phyloP scores from a whole-genome alignment of 345 rosid species.

The Camelina laxa region DNA sequence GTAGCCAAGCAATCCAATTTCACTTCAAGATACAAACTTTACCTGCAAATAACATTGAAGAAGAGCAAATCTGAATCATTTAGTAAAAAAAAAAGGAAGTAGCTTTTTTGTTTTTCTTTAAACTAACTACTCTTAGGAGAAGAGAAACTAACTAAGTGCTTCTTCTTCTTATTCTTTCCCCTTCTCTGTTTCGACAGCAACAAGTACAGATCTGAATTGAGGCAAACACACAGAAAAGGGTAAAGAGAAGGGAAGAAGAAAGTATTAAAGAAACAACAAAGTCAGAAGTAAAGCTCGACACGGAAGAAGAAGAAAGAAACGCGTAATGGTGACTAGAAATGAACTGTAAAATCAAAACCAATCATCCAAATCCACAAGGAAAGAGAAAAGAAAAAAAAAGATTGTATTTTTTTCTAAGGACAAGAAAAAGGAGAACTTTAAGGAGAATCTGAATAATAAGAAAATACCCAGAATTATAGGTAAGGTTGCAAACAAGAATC shows the following conservation, averaged over 20 bases:
- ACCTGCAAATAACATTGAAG: slow-evolving; percentile 44
- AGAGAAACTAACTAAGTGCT: slow-evolving; percentile 28
- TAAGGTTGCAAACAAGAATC: slow-evolving; percentile 25
- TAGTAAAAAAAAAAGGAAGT: not conserved
- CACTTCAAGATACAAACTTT: slow-evolving; percentile 40
- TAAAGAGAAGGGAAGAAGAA: slow-evolving; percentile 4
- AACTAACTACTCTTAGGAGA: not conserved
- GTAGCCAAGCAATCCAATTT: slow-evolving; percentile 8
- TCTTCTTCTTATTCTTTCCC: not conserved
- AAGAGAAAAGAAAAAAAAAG: slow-evolving; percentile 15
- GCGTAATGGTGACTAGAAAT: slow-evolving; percentile 61
- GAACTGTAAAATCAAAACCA: slow-evolving; percentile 58
- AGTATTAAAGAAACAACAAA: slow-evolving; percentile 46
- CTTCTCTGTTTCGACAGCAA: slow-evolving; percentile 33
- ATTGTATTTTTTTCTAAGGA: not conserved
- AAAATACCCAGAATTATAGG: slow-evolving; percentile 9
- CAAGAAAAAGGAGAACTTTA: slow-evolving; percentile 2
- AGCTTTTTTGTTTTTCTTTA: not conserved
- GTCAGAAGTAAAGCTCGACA: slow-evolving; percentile 18
- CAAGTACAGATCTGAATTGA: slow-evolving; percentile 61
- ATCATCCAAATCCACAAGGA: slow-evolving; percentile 36
- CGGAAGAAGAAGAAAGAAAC: slow-evolving; percentile 48
- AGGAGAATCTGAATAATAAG: slow-evolving; percentile 23
- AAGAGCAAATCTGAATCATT: slow-evolving; percentile 35
- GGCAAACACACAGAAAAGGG: not conserved